These are phyloP conservation scores for Malassezia furfur DNA, from an alignment of 1,284 basidiomycete species.

Conservation along the genomic window DNA sequence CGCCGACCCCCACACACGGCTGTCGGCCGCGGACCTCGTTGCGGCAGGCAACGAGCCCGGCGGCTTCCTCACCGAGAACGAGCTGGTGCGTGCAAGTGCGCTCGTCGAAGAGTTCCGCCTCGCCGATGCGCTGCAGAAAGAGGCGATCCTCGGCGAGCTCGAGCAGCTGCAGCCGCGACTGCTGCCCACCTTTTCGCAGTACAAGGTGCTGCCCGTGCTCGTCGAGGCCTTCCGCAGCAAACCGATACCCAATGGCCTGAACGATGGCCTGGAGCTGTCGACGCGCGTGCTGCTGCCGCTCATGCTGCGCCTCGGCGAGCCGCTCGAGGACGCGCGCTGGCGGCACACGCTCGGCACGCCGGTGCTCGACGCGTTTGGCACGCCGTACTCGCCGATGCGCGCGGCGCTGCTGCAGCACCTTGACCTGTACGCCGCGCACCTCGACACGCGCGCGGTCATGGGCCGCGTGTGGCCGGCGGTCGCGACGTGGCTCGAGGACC, in stretches of 20 bases:
- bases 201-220: constrained; percentile 77
- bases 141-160: constrained; percentile 43
- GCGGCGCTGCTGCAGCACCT: constrained; percentile 86
- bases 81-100: constrained; percentile 71
- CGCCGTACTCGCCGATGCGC: constrained; percentile 69
- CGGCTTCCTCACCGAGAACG: constrained; percentile 78
- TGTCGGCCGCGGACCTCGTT: constrained; percentile 53
- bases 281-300: constrained; percentile 27
- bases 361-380: constrained; percentile 33
- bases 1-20: constrained; percentile 69
- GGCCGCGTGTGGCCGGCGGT: constrained; percentile 89
- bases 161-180: constrained; percentile 47
- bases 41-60: constrained; percentile 42
- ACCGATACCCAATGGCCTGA: background rate
- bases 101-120: constrained; percentile 81
- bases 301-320: constrained; percentile 33
- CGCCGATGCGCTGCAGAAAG: constrained; percentile 71
- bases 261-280: constrained; percentile 17
- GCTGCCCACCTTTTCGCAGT: constrained; percentile 74
- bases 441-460: constrained; percentile 72
- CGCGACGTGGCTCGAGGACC: constrained; percentile 90
- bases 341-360: constrained; percentile 22
- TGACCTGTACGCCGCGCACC: constrained; percentile 70
- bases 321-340: constrained; percentile 32
- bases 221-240: constrained; percentile 56